Conservation (phyloP, 2,329 filamentous ascomycete species). For the Teratosphaeria epicoccoides region DNA sequence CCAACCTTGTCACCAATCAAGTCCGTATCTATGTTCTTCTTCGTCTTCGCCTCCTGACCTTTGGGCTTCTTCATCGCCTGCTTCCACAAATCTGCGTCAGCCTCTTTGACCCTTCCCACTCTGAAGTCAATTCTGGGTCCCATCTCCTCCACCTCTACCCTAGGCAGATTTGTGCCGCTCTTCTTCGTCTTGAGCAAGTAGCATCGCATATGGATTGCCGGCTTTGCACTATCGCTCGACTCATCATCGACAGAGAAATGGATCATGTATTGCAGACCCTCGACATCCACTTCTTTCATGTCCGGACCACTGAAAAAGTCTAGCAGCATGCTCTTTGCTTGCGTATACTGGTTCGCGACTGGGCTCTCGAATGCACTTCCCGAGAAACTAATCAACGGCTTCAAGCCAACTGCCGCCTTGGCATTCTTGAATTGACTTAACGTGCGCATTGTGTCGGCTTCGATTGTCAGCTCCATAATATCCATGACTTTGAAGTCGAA, state of each 20-base stretch:
- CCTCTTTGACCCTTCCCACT: constrained; percentile 67
- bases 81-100: constrained; percentile 72
- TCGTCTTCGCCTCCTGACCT: constrained; percentile 56
- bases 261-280: constrained; percentile 85
- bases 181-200: constrained; percentile 82
- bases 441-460: constrained; percentile 59
- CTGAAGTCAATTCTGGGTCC: constrained; percentile 88
- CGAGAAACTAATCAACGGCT: constrained; percentile 84
- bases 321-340: constrained; percentile 75
- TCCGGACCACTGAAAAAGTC: constrained; percentile 86
- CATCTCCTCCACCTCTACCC: constrained; percentile 91
- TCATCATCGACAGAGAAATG: constrained; percentile 61
- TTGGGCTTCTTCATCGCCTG: constrained; percentile 81
- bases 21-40: constrained; percentile 95
- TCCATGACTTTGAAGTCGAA: constrained; percentile 84
- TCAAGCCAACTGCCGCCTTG: constrained; percentile 61
- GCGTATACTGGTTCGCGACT: constrained; percentile 65
- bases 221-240: constrained; percentile 30
- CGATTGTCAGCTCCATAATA: constrained; percentile 83
- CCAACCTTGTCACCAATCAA: constrained; percentile 93
- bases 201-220: constrained; percentile 55
- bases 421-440: constrained; percentile 61
- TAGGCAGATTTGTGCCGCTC: constrained; percentile 59
- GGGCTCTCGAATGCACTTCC: constrained; percentile 80
- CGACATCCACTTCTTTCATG: constrained; percentile 77